Evolutionary conservation across 108 stramenopile genomes (phyloP), one percentile per base, ranked within the genome.

Genomic region (Hondaea fermentalgiana): DNA sequence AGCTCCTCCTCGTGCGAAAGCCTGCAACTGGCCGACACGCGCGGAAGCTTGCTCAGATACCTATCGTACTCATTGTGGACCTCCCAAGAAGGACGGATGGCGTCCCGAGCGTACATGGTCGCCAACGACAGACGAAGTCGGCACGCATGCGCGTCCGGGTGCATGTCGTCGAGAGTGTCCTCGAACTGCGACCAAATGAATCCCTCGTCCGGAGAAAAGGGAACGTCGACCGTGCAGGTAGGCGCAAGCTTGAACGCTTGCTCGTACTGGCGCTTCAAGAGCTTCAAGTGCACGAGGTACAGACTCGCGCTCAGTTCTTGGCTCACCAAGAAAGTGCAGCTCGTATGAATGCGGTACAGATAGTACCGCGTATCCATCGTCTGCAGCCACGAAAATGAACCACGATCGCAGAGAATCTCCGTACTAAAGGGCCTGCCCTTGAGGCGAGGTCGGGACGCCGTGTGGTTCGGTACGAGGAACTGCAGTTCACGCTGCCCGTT

Each of bases 351-450:
- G 51, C 76, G 76, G 23, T 83, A 83, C 23, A 83, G 76, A 23
- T 83, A 83, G 76, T 83, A 83, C n/a, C 76, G 76, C 51, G 76
- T 83, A 4, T 83, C 76, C 76, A 83, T 83, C 43, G 76, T 83
- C 51, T 83, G 76, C 51, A 83, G 28, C 76, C 76, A 83, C n/a
- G 76, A 21, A 83, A 83, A 83, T 55, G 76, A 83, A 6, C 76
- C 76, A 16, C 76, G 45, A 53, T 83, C 76, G 28, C 76, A 83
- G 23, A 83, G 76, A 35, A 83, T 83, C 28, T 47, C 45, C 4
- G 45, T 83, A 16, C 19, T 53, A 45, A 83, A 83, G 19, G 76
- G 76, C 10, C 51, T 43, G 51, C 76, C 76, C 76, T 83, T 83
- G 76, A 83, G 76, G 25, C 51, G 76, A 12, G 76, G 76, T 6